These are phyloP conservation scores for Cyamopsis tetragonoloba DNA, from an alignment of 306 rosid genomes.

Conservation along the genomic window DNA sequence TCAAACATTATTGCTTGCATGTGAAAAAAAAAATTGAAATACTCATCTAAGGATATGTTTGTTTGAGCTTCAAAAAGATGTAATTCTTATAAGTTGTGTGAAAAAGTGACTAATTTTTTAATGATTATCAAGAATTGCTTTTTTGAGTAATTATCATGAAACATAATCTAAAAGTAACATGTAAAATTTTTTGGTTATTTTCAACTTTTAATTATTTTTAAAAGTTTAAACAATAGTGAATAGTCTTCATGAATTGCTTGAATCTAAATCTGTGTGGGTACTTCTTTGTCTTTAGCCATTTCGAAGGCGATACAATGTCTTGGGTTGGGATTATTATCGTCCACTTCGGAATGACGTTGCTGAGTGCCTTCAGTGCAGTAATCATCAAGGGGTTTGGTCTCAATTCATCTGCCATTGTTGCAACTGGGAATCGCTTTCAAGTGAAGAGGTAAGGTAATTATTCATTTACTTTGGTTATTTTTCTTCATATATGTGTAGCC, in stretches of 20 bases:
- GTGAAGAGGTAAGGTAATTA: neutral
- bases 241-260: neutral
- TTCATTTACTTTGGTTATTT: neutral
- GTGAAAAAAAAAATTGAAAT: too few species aligned
- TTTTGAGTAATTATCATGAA: too few species aligned
- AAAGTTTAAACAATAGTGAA: too few species aligned
- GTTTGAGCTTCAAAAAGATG: too few species aligned
- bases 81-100: too few species aligned
- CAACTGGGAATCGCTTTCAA: neutral
- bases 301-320: constrained; percentile 25
- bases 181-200: too few species aligned
- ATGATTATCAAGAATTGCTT: too few species aligned
- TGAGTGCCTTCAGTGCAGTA: constrained; percentile 35
- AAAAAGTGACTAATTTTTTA: too few species aligned
- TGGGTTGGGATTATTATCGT: constrained; percentile 22
- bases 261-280: neutral
- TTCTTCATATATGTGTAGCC: neutral
- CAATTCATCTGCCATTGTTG: constrained; percentile 41
- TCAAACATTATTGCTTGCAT: too few species aligned
- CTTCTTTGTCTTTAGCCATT: constrained; percentile 13
- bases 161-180: too few species aligned
- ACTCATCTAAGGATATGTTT: too few species aligned
- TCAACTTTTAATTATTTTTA: too few species aligned
- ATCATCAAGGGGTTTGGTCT: constrained; percentile 38
- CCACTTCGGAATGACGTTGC: constrained; percentile 55